Evolutionary conservation across 768 basidiomycete genomes (phyloP).

Genomic region (Artomyces pyxidatus): DNA sequence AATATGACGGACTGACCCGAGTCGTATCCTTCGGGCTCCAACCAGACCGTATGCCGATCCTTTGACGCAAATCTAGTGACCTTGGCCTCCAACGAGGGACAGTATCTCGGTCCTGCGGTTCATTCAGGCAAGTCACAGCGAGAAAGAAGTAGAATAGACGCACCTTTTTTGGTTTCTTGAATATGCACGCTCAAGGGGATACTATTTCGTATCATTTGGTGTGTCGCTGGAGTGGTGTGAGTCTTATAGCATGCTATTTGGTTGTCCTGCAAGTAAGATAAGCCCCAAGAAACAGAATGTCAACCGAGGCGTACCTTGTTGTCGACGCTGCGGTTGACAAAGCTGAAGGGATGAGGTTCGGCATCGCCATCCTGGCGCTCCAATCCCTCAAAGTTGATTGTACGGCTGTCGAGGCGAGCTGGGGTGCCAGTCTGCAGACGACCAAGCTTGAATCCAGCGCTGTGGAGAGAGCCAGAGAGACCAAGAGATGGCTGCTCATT

Average conservation of each 20-base stretch:
- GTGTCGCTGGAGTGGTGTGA: slow-evolving; percentile 62
- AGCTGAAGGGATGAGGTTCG: slow-evolving; percentile 68
- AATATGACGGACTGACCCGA: slow-evolving; percentile 61
- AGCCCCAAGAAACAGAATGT: neutral
- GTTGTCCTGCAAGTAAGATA: slow-evolving; percentile 42
- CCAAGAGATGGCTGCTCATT: slow-evolving; percentile 65
- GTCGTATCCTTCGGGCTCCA: slow-evolving; percentile 90
- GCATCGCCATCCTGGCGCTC: slow-evolving; percentile 59
- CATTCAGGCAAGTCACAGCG: no score
- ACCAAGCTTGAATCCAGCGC: slow-evolving; percentile 75
- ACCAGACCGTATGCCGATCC: slow-evolving; percentile 67
- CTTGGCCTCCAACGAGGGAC: slow-evolving; percentile 86
- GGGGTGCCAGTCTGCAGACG: slow-evolving; percentile 85
- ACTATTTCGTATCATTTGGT: slow-evolving; percentile 66
- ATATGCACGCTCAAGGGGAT: slow-evolving; percentile 78
- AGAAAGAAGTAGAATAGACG: no score
- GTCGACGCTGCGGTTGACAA: slow-evolving; percentile 54
- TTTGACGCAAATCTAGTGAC: slow-evolving; percentile 73
- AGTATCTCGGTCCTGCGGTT: slow-evolving; percentile 74
- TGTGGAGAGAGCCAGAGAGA: slow-evolving; percentile 64
- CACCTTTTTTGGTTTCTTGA: slow-evolving; percentile 82
- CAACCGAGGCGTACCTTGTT: slow-evolving; percentile 46
- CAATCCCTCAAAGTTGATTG: slow-evolving; percentile 62
- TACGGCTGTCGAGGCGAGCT: slow-evolving; percentile 61
- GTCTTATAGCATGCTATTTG: slow-evolving; percentile 74